phyloP scores from a whole-genome alignment of 768 basidiomycete species.

The Dioszegia crocea region DNA sequence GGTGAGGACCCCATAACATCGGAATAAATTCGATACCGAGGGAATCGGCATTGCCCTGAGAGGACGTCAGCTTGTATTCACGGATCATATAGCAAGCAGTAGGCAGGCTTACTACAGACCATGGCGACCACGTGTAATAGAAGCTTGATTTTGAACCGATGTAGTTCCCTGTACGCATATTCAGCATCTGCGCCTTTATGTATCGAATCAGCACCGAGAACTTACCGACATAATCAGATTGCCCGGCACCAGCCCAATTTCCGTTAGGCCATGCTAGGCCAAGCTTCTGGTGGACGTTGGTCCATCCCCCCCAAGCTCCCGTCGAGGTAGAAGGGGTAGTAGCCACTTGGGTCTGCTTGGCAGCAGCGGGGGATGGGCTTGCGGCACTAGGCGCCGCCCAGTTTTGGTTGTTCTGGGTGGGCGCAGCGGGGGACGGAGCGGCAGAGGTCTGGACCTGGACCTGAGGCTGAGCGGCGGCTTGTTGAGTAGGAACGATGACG shows the following conservation, averaged over 20 bases:
- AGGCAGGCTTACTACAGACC: conserved; percentile 49
- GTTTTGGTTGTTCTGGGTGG: conserved; percentile 8
- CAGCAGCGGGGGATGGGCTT: conserved; percentile 7
- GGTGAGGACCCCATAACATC: conserved; percentile 68
- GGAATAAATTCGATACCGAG: conserved; percentile 60
- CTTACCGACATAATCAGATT: conserved; percentile 51
- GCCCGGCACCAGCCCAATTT: conserved; percentile 47
- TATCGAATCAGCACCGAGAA: too few relatives aligned
- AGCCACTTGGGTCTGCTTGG: neutral
- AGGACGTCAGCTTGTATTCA: neutral
- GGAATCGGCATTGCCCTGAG: conserved; percentile 41
- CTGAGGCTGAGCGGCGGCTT: conserved; percentile 11
- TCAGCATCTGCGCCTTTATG: too few relatives aligned
- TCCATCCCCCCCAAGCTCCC: conserved; percentile 21
- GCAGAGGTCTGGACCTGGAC: conserved; percentile 3
- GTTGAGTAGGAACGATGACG: conserved; percentile 13
- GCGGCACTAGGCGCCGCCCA: conserved; percentile 5
- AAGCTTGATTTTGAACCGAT: conserved; percentile 52
- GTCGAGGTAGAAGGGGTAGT: neutral
- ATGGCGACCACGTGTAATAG: conserved; percentile 67
- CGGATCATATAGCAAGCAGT: neutral
- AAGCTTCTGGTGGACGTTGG: conserved; percentile 53
- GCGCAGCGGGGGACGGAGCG: neutral
- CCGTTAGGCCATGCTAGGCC: conserved; percentile 68
- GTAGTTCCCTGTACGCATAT: too few relatives aligned